These are phyloP conservation scores for Isatis lusitanica DNA, from an alignment of 441 rosid species.

Conservation along the genomic window DNA sequence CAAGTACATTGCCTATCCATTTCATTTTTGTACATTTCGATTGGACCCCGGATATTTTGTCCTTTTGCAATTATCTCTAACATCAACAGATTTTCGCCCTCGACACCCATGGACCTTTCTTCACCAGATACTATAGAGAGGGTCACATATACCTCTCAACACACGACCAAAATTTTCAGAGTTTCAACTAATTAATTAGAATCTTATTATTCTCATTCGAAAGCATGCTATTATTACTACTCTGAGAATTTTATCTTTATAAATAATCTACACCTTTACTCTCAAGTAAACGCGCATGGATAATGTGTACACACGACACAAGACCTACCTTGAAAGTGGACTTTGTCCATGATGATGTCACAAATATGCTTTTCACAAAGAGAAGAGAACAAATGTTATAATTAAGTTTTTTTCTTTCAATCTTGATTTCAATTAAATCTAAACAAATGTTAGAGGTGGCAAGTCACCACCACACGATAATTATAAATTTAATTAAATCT, in stretches of 20 bases:
- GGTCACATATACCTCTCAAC: conserved; percentile 13
- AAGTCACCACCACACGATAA: not conserved
- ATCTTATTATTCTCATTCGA: not conserved
- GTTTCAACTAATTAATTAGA: not conserved
- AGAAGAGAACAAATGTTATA: not conserved
- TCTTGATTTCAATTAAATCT: not conserved
- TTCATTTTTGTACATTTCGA: conserved; percentile 10
- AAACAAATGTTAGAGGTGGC: not conserved
- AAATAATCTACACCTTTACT: not conserved
- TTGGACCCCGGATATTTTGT: conserved; percentile 18
- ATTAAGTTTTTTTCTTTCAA: not conserved
- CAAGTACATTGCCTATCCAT: not conserved
- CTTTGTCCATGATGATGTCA: conserved; percentile 21
- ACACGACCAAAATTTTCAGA: conserved; percentile 20
- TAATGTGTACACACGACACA: conserved; percentile 5
- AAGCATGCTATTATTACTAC: not conserved
- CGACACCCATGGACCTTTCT: conserved; percentile 29
- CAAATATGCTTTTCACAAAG: conserved; percentile 2
- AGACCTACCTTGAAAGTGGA: conserved; percentile 22
- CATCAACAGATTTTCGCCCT: conserved; percentile 14
- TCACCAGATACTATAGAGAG: conserved; percentile 5
- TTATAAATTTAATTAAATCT: not conserved
- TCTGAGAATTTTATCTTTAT: not conserved
- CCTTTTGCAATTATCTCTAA: conserved; percentile 24
- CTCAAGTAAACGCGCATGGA: conserved; percentile 6